Evolutionary conservation across 305 asterid species (phyloP), one percentile per base, ranked within the genome.

Genomic region (Plantago lanceolata): DNA sequence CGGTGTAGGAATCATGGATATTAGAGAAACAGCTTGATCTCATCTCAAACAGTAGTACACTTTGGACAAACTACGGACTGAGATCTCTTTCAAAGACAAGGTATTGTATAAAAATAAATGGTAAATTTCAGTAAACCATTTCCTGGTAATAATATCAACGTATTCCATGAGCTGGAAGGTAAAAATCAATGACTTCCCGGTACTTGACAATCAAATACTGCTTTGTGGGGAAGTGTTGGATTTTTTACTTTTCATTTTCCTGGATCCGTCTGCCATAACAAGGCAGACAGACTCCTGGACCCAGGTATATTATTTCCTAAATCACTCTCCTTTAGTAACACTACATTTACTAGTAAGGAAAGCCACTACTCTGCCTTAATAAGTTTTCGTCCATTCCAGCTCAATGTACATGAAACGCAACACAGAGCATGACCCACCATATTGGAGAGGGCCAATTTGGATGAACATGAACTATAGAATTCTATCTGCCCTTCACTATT

Each of bases 401-500:
- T 84, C 99, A 57, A 64, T 88, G 48, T 94, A 90, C 89, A 87
- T 86, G 96, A 81, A 90, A 73, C 96, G 85, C 59, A 94, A 90
- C 81, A 94, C 99, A 9, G 95, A 94, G 84, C 97, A 88, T 15
- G 99, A 90, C 67, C 77, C 99, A 45, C 97, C 97, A 2, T 94
- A 94, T 77, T 94, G 99, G 99, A 87, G 99, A 79, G 99, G 97
- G 47, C 84, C 96, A 52, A 82, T 94, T 64, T 94, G 97, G 99
- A 93, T 93, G 91, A 92, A 91, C 84, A 86, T 94, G 88, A 94
- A 94, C 76, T 94, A 94, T 60, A 57, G 84, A 93, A 81, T 88
- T 76, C 95, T 94, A 59, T 88, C 97, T 4, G 81, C 99, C 13
- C 96, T 94, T 49, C 78, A 86, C 67, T 74, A 88, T 76, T 94